phyloP scores from a whole-genome alignment of 2,329 filamentous ascomycete species.

The Herpotrichia juniperi region DNA sequence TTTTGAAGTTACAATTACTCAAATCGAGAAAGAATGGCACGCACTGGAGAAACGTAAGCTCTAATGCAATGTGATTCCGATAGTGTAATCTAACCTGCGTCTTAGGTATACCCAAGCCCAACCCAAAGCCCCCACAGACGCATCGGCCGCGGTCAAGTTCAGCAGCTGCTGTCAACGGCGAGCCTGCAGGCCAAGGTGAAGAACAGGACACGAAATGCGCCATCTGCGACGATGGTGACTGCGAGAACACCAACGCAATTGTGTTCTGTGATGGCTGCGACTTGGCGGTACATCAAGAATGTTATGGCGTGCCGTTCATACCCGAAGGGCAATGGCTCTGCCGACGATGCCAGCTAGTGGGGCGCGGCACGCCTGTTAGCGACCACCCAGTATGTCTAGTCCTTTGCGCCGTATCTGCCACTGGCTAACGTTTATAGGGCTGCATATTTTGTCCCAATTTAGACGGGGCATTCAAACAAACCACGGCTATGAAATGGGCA shows the following conservation, averaged over 20 bases:
- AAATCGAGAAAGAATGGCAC: conserved; percentile 99
- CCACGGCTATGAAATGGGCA: conserved; percentile 93
- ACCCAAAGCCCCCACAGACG: conserved; percentile 93
- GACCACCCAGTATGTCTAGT: conserved; percentile 37
- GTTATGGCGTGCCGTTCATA: conserved; percentile 98
- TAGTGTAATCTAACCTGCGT: conserved; percentile 8
- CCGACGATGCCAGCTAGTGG: conserved; percentile 94
- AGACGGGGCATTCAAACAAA: conserved; percentile 98
- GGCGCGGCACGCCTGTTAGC: conserved; percentile 82
- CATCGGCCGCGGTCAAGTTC: conserved; percentile 92
- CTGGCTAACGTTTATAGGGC: conserved; percentile 34
- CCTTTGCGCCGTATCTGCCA: background rate
- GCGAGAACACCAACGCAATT: conserved; percentile 98
- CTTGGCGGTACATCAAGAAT: conserved; percentile 96
- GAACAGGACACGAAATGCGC: conserved; percentile 97
- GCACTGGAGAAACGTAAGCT: conserved; percentile 80
- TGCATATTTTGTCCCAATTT: conserved; percentile 99
- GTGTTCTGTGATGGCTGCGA: conserved; percentile 99
- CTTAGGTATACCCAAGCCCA: conserved; percentile 85
- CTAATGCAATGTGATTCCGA: background rate
- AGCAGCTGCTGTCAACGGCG: conserved; percentile 92
- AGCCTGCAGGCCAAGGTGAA: conserved; percentile 79
- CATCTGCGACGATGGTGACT: conserved; percentile 98
- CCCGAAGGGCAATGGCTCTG: conserved; percentile 98
- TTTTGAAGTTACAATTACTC: conserved; percentile 97